Percentiles rank a stretch among this genome's conserved stretches.
These are phyloP conservation scores for Pochonia chlamydosporia DNA, from an alignment of 2,329 filamentous ascomycete species.

Conservation along the genomic window DNA sequence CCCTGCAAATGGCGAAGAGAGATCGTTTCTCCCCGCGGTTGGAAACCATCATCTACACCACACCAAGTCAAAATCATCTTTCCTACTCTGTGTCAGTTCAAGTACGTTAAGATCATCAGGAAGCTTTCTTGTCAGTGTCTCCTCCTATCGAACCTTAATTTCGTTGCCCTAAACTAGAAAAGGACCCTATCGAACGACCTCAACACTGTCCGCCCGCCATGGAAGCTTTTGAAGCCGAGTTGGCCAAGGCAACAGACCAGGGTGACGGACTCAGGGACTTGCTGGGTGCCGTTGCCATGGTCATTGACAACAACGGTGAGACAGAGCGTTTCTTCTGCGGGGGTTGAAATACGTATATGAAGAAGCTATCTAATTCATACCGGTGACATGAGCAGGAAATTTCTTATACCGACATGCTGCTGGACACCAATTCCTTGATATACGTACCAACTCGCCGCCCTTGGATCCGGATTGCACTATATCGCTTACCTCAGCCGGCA, in stretches of 20 bases:
- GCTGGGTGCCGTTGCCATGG: slow-evolving; percentile 9
- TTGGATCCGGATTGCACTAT: slow-evolving; percentile 9
- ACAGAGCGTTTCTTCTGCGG: background rate
- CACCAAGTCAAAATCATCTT: background rate
- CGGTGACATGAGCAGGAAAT: slow-evolving; percentile 5
- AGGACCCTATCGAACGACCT: background rate
- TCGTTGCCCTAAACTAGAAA: background rate
- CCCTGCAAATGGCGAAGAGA: no score
- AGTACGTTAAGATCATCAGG: background rate
- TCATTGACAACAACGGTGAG: slow-evolving; percentile 9
- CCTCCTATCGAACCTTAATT: slow-evolving; percentile 2
- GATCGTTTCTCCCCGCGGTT: slow-evolving; percentile 4
- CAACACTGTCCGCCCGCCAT: slow-evolving; percentile 6
- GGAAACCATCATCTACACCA: slow-evolving; percentile 3
- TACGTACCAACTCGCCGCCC: slow-evolving; percentile 5
- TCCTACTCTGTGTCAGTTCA: slow-evolving; percentile 3
- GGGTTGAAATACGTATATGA: slow-evolving; percentile 3
- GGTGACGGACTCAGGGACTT: slow-evolving; percentile 5
- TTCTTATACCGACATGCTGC: slow-evolving; percentile 9
- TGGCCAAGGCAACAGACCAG: slow-evolving; percentile 6
- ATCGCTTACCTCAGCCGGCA: slow-evolving; percentile 6
- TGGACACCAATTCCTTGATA: slow-evolving; percentile 8
- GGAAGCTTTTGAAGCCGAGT: slow-evolving; percentile 7
- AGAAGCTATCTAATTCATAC: slow-evolving; percentile 6
- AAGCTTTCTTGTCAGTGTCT: background rate